Evolutionary conservation across 129 eudicot genomes (phyloP).

Genomic region (Chrysanthemum seticuspe): DNA sequence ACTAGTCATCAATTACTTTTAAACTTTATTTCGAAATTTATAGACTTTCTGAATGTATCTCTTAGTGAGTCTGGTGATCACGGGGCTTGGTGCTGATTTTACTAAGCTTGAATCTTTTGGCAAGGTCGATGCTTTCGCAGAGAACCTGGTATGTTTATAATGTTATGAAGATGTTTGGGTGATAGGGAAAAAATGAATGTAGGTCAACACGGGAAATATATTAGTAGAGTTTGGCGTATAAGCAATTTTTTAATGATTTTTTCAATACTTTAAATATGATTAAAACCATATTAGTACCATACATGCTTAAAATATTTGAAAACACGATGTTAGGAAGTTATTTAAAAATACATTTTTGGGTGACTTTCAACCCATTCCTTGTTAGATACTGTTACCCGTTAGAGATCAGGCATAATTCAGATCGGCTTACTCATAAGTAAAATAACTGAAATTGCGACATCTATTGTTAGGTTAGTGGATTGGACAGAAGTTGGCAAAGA

Average conservation of each 20-base stretch:
- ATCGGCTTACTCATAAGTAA: no score
- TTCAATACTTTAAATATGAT: neutral
- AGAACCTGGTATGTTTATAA: constrained; percentile 59
- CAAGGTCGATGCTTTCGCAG: constrained; percentile 95
- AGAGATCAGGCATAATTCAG: no score
- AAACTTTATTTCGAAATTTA: constrained; percentile 4
- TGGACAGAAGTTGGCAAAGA: constrained; percentile 98
- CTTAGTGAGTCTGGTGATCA: constrained; percentile 79
- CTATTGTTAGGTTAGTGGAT: constrained; percentile 66
- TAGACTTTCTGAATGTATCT: constrained; percentile 17
- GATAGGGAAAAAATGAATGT: neutral
- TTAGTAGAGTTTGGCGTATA: no score
- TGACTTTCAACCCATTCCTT: no score
- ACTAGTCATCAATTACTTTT: constrained; percentile 5
- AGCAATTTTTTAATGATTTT: no score
- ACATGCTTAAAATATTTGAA: no score
- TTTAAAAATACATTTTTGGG: no score
- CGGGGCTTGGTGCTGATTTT: constrained; percentile 95
- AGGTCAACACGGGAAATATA: no score
- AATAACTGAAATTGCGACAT: neutral
- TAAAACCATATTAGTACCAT: neutral
- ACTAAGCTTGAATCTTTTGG: constrained; percentile 96
- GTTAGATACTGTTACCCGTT: no score
- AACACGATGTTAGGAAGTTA: no score
- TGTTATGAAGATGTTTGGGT: neutral